Conservation (phyloP, 2,329 filamentous ascomycete genomes). For the Thermomyces lanuginosus region DNA sequence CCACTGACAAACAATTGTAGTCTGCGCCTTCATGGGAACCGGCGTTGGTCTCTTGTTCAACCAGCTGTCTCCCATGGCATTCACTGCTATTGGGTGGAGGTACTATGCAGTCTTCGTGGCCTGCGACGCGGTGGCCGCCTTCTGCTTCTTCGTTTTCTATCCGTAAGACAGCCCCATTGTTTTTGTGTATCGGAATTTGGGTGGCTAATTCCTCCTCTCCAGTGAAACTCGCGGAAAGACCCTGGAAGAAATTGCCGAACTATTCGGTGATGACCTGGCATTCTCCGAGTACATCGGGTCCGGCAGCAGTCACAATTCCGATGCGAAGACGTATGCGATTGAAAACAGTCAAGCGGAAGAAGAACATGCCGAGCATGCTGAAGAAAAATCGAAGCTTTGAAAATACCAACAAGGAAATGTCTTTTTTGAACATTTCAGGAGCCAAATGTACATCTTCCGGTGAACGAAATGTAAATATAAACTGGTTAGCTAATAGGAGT, state of each 20-base stretch:
- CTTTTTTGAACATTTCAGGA: too few species aligned
- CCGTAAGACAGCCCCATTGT: constrained; percentile 2
- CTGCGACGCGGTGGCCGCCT: constrained; percentile 9
- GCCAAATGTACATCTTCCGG: too few species aligned
- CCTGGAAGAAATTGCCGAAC: constrained; percentile 2
- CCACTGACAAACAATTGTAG: neutral
- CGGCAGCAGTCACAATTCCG: neutral
- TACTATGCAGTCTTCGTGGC: constrained; percentile 19
- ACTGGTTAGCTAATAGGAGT: too few species aligned
- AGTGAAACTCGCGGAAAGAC: constrained; percentile 11
- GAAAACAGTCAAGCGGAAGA: neutral
- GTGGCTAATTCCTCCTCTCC: neutral
- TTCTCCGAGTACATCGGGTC: neutral
- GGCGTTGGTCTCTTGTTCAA: constrained; percentile 1
- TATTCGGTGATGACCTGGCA: constrained; percentile 2
- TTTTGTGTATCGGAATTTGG: neutral
- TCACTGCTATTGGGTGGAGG: constrained; percentile 16
- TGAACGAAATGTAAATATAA: too few species aligned
- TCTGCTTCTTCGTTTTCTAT: constrained; percentile 13
- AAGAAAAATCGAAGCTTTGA: neutral
- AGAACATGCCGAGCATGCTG: neutral
- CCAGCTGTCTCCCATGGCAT: constrained; percentile 11
- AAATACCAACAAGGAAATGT: too few species aligned
- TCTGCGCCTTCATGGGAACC: constrained; percentile 3
- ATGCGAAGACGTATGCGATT: neutral